phyloP scores from a whole-genome alignment of 1,284 basidiomycete genomes.

The Trametes polyzona region DNA sequence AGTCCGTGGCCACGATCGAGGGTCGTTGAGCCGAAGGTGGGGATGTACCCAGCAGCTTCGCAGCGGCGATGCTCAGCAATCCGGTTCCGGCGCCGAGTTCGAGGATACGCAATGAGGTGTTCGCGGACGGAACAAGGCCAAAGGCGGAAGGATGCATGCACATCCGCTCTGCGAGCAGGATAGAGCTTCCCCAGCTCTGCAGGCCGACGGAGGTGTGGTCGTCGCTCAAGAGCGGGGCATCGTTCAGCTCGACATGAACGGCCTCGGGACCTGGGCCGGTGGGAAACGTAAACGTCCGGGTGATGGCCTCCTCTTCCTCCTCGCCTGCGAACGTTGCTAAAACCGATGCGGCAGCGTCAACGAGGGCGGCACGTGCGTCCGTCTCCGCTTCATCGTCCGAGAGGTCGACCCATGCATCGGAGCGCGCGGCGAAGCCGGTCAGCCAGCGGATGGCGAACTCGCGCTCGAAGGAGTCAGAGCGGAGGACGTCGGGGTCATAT shows the following conservation, averaged over 20 bases:
- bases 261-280: constrained; percentile 3
- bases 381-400: constrained; percentile 36
- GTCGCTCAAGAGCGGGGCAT: constrained; percentile 67
- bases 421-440: constrained; percentile 64
- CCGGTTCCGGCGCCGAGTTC: constrained; percentile 92
- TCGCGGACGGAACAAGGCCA: constrained; percentile 35
- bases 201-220: constrained; percentile 87
- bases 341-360: constrained; percentile 60
- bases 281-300: constrained; percentile 58
- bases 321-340: constrained; percentile 56
- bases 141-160: constrained; percentile 58
- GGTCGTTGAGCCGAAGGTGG: constrained; percentile 13
- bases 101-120: constrained; percentile 52
- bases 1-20: constrained; percentile 77
- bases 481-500: constrained; percentile 45
- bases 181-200: constrained; percentile 88
- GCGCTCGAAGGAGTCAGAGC: constrained; percentile 55
- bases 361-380: constrained; percentile 42
- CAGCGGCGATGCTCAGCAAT: constrained; percentile 73
- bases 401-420: constrained; percentile 52
- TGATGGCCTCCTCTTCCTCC: constrained; percentile 47
- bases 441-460: constrained; percentile 60
- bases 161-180: constrained; percentile 75
- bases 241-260: constrained; percentile 70
- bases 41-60: constrained; percentile 55